Evolutionary conservation across 805 yeast genomes (phyloP).

Genomic region (Hanseniaspora occidentalis): DNA sequence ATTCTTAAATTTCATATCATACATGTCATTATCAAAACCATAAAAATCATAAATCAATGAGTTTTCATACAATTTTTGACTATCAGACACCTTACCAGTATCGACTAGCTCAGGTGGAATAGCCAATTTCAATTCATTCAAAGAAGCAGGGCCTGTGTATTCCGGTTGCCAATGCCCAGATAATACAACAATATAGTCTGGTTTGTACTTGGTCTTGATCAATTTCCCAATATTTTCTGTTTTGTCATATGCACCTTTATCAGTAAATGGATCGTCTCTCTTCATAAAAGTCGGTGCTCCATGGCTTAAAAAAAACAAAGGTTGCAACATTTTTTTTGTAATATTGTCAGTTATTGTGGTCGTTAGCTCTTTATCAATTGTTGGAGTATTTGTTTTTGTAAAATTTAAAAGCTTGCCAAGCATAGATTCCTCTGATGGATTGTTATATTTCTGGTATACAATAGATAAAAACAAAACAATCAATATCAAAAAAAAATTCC

Average conservation of each 20-base stretch:
- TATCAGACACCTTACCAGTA: conserved; percentile 1
- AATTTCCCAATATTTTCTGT: conserved; percentile 38
- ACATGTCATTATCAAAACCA: conserved; percentile 58
- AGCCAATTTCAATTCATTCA: conserved; percentile 1
- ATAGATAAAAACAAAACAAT: neutral
- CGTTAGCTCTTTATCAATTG: neutral
- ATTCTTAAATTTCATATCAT: conserved; percentile 43
- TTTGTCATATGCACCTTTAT: conserved; percentile 45
- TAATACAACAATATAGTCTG: conserved; percentile 52
- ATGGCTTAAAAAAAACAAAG: conserved; percentile 63
- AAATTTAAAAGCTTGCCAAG: neutral
- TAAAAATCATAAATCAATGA: conserved; percentile 60
- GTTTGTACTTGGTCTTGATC: conserved; percentile 39
- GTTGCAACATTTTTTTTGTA: conserved; percentile 19
- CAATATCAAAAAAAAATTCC: neutral
- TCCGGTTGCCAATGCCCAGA: conserved; percentile 72
- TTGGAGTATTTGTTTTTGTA: neutral
- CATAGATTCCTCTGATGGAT: neutral
- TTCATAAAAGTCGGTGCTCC: conserved; percentile 78
- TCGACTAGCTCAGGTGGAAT: conserved; percentile 1
- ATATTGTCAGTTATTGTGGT: neutral
- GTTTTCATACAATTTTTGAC: conserved; percentile 29
- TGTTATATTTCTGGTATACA: neutral
- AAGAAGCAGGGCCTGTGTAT: conserved; percentile 19
- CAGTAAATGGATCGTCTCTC: conserved; percentile 33